phyloP scores from a whole-genome alignment of 257 asterid genomes.

The Solanum verrucosum region DNA sequence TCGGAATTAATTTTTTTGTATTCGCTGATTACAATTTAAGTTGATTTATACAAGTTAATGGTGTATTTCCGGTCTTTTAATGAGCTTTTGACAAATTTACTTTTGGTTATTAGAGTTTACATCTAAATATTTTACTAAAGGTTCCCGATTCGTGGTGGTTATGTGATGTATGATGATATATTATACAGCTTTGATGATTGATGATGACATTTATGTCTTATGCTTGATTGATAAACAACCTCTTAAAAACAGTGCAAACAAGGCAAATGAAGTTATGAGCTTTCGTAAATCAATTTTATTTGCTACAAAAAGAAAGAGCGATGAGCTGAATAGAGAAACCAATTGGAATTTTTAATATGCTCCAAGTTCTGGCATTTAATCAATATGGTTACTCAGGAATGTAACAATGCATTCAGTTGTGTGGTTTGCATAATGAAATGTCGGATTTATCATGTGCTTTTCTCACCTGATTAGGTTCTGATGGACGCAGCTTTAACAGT shows the following conservation, averaged over 20 bases:
- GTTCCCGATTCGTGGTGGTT: background rate
- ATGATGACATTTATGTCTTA: background rate
- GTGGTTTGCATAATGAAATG: background rate
- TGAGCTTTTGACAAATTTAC: background rate
- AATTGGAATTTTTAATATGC: background rate
- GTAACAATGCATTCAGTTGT: background rate
- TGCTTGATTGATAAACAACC: background rate
- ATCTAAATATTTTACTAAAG: background rate
- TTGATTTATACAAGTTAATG: background rate
- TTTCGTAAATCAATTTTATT: background rate
- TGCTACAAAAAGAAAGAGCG: background rate
- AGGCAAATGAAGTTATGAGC: background rate
- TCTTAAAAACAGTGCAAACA: background rate
- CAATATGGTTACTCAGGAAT: background rate
- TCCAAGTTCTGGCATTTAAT: background rate
- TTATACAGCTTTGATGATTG: background rate
- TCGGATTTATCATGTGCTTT: background rate
- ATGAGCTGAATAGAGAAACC: background rate
- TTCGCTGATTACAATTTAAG: background rate
- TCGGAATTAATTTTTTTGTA: background rate
- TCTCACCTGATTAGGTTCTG: conserved; percentile 48
- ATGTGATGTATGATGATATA: background rate
- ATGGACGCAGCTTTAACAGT: conserved; percentile 77
- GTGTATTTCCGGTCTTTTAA: background rate
- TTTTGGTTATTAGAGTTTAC: background rate